These are phyloP conservation scores for Oryza australiensis DNA, from an alignment of 176 grass and related monocot genomes.

Conservation along the genomic window DNA sequence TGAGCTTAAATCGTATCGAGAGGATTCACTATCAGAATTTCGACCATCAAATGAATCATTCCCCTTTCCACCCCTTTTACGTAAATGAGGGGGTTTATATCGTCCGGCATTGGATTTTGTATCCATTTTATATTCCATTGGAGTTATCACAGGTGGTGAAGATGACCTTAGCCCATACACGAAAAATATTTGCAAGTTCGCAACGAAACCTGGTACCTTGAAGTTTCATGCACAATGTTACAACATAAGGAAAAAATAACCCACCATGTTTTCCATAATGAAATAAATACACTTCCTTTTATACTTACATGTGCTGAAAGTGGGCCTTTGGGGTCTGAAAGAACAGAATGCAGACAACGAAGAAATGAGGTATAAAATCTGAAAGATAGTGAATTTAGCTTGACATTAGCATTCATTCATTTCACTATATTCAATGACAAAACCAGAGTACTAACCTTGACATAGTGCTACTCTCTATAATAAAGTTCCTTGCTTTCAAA, in stretches of 20 bases:
- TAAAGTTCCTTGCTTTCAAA: slow-evolving; percentile 68
- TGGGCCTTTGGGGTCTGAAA: slow-evolving; percentile 75
- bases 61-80: slow-evolving; percentile 51
- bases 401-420: slow-evolving; percentile 27
- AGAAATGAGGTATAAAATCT: slow-evolving; percentile 81
- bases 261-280: slow-evolving; percentile 4
- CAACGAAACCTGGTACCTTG: slow-evolving; percentile 92
- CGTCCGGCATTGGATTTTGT: slow-evolving; percentile 37
- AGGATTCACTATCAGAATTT: slow-evolving; percentile 70
- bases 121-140: slow-evolving; percentile 45
- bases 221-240: slow-evolving; percentile 55
- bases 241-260: slow-evolving; percentile 4
- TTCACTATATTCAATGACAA: slow-evolving; percentile 18
- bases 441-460: slow-evolving; percentile 65
- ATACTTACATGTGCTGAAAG: slow-evolving; percentile 89
- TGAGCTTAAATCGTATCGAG: slow-evolving; percentile 75
- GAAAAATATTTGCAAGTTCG: slow-evolving; percentile 80
- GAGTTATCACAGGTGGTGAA: slow-evolving; percentile 34
- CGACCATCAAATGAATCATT: slow-evolving; percentile 40
- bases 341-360: slow-evolving; percentile 79
- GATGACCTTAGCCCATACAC: slow-evolving; percentile 72
- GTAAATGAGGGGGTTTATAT: slow-evolving; percentile 91
- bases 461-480: slow-evolving; percentile 71
- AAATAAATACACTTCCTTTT: slow-evolving; percentile 25
- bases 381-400: slow-evolving; percentile 37